phyloP scores from a whole-genome alignment of 495 filamentous ascomycete species.

The Neurospora sp. region DNA sequence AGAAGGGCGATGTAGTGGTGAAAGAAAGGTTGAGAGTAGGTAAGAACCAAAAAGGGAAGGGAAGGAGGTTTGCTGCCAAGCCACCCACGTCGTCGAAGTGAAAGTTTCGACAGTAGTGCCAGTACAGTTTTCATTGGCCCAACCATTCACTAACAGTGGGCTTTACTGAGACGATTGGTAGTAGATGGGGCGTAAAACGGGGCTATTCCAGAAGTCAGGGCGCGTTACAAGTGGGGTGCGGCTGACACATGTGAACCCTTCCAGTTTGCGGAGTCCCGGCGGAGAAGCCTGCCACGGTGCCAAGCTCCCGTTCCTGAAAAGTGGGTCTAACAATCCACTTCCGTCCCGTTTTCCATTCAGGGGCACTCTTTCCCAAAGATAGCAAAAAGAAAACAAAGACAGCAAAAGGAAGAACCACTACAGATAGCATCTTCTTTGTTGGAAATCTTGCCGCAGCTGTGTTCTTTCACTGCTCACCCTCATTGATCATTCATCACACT shows the following conservation, averaged over 20 bases:
- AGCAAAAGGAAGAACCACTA: background rate
- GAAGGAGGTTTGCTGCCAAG: background rate
- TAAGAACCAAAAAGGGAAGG: background rate
- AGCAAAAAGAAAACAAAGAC: background rate
- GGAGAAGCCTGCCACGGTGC: background rate
- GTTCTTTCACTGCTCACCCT: background rate
- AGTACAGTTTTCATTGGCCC: background rate
- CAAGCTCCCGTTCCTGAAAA: background rate
- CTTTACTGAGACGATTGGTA: background rate
- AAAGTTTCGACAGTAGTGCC: background rate
- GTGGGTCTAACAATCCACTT: background rate
- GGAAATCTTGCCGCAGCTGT: background rate
- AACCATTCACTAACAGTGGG: background rate
- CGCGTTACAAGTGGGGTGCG: background rate
- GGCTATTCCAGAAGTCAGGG: background rate
- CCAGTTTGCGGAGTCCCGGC: background rate
- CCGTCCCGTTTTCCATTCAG: background rate
- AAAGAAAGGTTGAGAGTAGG: background rate
- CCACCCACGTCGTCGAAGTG: background rate
- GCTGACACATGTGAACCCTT: background rate
- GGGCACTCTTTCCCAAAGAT: background rate
- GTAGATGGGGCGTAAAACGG: background rate
- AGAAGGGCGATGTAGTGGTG: background rate
- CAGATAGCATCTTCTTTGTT: background rate
- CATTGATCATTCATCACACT: background rate